These are phyloP conservation scores for Trichosporon asahii DNA, from an alignment of 1,284 basidiomycete genomes.

Conservation along the genomic window DNA sequence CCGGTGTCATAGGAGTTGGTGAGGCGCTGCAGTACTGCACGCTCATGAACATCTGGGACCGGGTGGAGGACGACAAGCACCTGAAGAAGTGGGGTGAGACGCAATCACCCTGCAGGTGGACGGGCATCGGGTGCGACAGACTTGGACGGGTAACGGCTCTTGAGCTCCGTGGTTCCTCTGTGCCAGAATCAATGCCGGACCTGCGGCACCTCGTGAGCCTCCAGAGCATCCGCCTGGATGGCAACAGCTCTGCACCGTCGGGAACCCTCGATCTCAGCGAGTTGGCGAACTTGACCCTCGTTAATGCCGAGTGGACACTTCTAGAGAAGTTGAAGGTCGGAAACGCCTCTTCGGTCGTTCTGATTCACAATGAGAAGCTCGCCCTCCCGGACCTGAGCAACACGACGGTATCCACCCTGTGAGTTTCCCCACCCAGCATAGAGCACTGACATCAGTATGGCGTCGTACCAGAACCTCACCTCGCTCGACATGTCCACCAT, in stretches of 20 bases:
- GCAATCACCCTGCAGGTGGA: constrained; percentile 43
- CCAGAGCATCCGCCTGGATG: constrained; percentile 30
- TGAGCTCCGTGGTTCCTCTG: constrained; percentile 39
- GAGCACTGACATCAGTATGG: constrained; percentile 30
- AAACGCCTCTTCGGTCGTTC: constrained; percentile 35
- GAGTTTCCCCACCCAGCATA: not conserved
- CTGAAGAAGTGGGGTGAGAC: constrained; percentile 33
- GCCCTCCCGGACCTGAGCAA: constrained; percentile 21
- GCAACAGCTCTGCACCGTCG: constrained; percentile 41
- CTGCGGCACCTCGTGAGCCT: constrained; percentile 42
- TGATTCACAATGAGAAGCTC: constrained; percentile 17
- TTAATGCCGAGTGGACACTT: constrained; percentile 7
- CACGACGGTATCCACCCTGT: constrained; percentile 33
- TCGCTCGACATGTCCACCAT: constrained; percentile 8
- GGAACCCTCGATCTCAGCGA: constrained; percentile 32
- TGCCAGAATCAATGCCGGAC: constrained; percentile 33
- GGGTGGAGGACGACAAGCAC: not conserved
- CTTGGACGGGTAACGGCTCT: constrained; percentile 38
- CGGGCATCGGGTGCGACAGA: constrained; percentile 44
- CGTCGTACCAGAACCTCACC: constrained; percentile 30
- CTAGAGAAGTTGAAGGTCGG: not conserved
- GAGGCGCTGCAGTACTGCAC: constrained; percentile 51
- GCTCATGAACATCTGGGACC: constrained; percentile 37
- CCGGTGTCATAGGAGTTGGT: constrained; percentile 44
- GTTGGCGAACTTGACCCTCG: constrained; percentile 22